A percentile compares a stretch with the other conserved stretches of the same genome.
Evolutionary conservation across 192 early-diverging fungal genomes (phyloP).

Genomic region (Podila epicladia): DNA sequence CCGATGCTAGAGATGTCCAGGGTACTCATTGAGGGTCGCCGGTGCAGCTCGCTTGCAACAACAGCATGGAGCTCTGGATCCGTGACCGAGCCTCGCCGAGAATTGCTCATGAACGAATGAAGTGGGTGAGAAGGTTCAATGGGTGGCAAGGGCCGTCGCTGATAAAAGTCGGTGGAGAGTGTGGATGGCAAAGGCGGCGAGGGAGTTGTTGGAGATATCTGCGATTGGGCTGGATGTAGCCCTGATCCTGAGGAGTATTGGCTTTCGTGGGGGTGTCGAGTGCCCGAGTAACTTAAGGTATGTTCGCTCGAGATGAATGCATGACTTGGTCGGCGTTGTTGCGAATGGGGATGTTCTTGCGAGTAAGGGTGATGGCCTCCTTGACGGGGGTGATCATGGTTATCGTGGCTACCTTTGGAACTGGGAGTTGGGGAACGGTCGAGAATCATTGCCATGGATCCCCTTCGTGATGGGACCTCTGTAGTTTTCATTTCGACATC

Average conservation of each 20-base stretch:
- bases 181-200: not conserved
- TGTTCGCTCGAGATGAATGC: not conserved
- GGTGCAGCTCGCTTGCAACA: not conserved
- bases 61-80: not conserved
- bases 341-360: not conserved
- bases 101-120: not conserved
- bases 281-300: too few species aligned
- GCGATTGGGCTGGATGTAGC: too few species aligned
- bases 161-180: not conserved
- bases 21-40: not conserved
- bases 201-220: not conserved
- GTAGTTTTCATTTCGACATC: not conserved
- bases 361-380: not conserved
- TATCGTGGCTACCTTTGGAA: not conserved
- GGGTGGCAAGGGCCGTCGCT: not conserved
- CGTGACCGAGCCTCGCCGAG: not conserved
- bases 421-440: not conserved
- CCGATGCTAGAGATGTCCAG: not conserved
- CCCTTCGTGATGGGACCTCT: not conserved
- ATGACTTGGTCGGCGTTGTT: not conserved
- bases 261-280: too few species aligned
- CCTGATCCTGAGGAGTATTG: too few species aligned
- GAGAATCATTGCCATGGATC: not conserved
- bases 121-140: not conserved
- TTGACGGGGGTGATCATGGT: not conserved